Base-by-base conservation (phyloP, 768 basidiomycete genomes). In the Mycena galericulata region DNA sequence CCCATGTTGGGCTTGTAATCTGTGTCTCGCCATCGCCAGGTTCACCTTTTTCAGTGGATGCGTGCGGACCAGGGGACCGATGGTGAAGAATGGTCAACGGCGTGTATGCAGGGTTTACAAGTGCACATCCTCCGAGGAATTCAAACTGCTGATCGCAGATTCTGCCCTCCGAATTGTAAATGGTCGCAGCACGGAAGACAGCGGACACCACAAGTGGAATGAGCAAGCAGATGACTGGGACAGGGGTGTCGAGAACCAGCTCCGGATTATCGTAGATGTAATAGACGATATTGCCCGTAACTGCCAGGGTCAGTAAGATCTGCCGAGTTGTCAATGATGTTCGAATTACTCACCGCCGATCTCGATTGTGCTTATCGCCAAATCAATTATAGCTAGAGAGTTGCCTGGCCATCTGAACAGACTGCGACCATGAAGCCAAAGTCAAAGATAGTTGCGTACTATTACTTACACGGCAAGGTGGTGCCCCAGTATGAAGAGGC, bases 381-480 rank as follows among this genome's bases (percentile, higher is more conserved):
- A 60, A 60, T 60, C 58, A 47, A 34, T 47, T 47, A 47, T 24
- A 60, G 58, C 58, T 43, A 60, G 58, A n/a, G 45, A 60, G 45
- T 36, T 47, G 58, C 32, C 32, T 22, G 58, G 58, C 58, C 58
- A 60, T 60, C 45, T 60, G 45, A 60, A 60, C 30, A 60, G 22
- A 34, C 58, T 60, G 45, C 38, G 49, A 34, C 43, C 45, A 47
- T 47, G 45, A 60, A 60, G 45, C 58, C 45, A 34, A 36, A n/a
- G 45, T 34, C 58, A 60, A 60, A 36, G 6, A 47, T 47, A 60
- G 18, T n/a, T 46, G 43, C 57, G 24, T 4, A 32, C 10, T 38
- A 49, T 60, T 60, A 60, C 58, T 60, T 60, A 60, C 58, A 60
- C 58, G 58, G 30, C 43, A 60, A 60, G 45, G 45, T 60, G 45